Base-by-base conservation (phyloP, 768 basidiomycete genomes). In the Suillus subluteus region DNA sequence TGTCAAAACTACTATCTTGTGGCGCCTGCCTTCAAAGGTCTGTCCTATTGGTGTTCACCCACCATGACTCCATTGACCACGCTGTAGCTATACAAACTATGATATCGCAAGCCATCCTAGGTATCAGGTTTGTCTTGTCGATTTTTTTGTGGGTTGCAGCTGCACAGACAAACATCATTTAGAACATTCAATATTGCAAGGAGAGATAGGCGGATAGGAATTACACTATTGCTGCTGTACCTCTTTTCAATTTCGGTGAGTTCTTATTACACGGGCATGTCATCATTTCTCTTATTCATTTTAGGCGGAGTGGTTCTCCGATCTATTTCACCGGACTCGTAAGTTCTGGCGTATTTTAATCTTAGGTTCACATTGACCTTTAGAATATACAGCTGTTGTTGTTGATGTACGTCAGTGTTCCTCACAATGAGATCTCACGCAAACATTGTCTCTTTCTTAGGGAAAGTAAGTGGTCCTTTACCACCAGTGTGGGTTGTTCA, bases 91-190 rank as follows among this genome's bases (percentile, higher is more conserved):
- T 89, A 11, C 90, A 91, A 74, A 79, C 80, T 0, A 87, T 87
- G 84, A 78, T 88, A 56, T 90, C 89, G 7, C 89, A 91, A 72
- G 78, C 83, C 12, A 90, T 91, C 64, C 71, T 91, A 55, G 89
- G 85, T 11, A 74, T 88, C 58, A 82, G 89, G 89, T 88, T 73
- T n/a, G 63, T 4, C 4, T 5, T 1, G 9, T 30, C 1, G 6
- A 30, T 3, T 9, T 0, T 44, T 13, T 23, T 54, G 35, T 21
- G 18, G 18, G 9, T 30, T 35, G 9, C 43, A 32, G 18, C 18
- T 23, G 48, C 37, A 52, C n/a, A 12, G 23, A 44, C 44, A 9
- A 15, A 15, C 6, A 6, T 13, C 11, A 4, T n/a, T 41, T 40
- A 88, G 89, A 66, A 83, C 87, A 4, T 86, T 85, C 74, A 88